phyloP scores from a whole-genome alignment of 768 basidiomycete genomes.

The Paxillus ammoniavirescens region DNA sequence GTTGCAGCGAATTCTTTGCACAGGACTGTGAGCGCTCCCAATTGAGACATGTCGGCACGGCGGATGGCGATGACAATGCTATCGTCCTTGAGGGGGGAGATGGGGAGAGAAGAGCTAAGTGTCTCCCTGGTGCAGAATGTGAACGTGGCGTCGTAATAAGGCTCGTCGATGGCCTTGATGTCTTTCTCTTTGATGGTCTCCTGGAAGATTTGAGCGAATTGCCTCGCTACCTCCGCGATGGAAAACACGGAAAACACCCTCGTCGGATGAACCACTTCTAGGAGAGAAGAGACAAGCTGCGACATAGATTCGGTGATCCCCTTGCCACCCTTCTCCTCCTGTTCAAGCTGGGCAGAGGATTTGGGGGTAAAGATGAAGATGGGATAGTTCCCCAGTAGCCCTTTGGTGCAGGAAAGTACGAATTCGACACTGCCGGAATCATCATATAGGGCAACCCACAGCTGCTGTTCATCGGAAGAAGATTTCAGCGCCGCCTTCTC shows the following conservation, averaged over 20 bases:
- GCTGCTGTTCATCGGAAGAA: constrained; percentile 11
- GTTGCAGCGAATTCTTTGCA: constrained; percentile 57
- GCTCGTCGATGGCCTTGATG: constrained; percentile 29
- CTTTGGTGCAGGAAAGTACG: constrained; percentile 59
- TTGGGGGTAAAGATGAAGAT: constrained; percentile 58
- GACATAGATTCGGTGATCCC: constrained; percentile 41
- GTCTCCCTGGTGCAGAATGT: constrained; percentile 51
- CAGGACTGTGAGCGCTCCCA: constrained; percentile 39
- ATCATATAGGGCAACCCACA: constrained; percentile 33
- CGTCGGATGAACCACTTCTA: constrained; percentile 28
- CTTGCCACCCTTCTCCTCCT: constrained; percentile 8
- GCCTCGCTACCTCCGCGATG: constrained; percentile 40
- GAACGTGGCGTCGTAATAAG: constrained; percentile 64
- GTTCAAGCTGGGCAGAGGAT: constrained; percentile 36
- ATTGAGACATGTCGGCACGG: constrained; percentile 33
- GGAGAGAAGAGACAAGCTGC: constrained; percentile 41
- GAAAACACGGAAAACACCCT: constrained; percentile 71
- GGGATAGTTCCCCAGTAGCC: constrained; percentile 58
- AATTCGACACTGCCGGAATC: constrained; percentile 28
- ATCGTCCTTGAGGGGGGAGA: constrained; percentile 10
- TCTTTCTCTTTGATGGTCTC: constrained; percentile 22
- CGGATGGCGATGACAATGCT: constrained; percentile 27
- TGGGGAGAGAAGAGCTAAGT: constrained; percentile 19
- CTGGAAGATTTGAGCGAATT: constrained; percentile 47
- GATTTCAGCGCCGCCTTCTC: constrained; percentile 21